A percentile compares a stretch with the other conserved stretches of the same genome.
These are phyloP conservation scores for Botryotinia calthae DNA, from an alignment of 2,329 filamentous ascomycete genomes.

Conservation along the genomic window DNA sequence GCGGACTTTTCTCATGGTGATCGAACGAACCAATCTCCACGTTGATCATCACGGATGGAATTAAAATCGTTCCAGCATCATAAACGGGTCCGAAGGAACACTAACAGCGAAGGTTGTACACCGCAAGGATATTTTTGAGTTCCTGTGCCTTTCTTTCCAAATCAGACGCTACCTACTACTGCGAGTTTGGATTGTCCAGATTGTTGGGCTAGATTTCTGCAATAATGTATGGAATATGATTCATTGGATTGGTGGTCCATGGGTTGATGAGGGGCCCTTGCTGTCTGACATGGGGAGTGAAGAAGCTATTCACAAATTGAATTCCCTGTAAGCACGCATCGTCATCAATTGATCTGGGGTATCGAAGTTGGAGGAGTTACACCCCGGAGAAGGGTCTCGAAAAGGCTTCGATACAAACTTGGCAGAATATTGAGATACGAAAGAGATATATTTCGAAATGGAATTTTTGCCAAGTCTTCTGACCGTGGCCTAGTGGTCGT, in stretches of 20 bases:
- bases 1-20: not conserved
- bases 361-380: not conserved
- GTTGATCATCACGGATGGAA: not conserved
- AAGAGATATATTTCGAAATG: not conserved
- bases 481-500: not conserved
- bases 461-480: not conserved
- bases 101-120: not conserved
- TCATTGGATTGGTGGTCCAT: not conserved
- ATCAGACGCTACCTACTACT: not conserved
- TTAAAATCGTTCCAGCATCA: not conserved
- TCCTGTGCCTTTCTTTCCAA: conserved; percentile 2
- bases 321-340: not conserved
- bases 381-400: not conserved
- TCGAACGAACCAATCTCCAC: not conserved
- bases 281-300: not conserved
- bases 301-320: not conserved
- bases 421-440: not conserved
- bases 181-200: not conserved
- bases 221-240: not conserved
- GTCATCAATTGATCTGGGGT: not conserved
- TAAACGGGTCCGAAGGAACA: not conserved
- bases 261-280: not conserved
- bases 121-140: conserved; percentile 7
- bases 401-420: not conserved
- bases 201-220: not conserved